Evolutionary conservation across 1,284 basidiomycete species (phyloP).

Genomic region (Trichosporon sp.): DNA sequence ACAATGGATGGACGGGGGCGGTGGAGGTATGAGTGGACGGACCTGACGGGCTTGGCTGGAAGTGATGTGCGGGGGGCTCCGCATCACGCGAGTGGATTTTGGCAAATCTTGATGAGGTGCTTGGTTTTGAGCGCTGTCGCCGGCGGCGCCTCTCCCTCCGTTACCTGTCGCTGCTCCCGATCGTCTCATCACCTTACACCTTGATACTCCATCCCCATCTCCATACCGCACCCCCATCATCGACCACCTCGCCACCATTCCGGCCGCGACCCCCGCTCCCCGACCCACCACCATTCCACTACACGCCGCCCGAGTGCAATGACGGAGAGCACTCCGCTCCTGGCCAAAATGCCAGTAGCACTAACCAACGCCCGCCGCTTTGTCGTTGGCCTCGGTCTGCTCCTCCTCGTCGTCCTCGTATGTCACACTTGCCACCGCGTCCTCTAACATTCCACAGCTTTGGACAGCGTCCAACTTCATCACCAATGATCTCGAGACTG

Average conservation of each 20-base stretch:
- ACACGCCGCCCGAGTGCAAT: conserved; percentile 12
- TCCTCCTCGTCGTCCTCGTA: conserved; percentile 45
- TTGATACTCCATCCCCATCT: conserved; percentile 9
- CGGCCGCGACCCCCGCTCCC: background rate
- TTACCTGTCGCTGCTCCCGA: background rate
- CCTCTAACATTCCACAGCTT: conserved; percentile 35
- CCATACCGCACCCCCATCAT: background rate
- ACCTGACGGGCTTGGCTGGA: background rate
- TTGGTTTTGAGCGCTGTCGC: background rate
- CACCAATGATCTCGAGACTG: conserved; percentile 51
- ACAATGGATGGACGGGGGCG: background rate
- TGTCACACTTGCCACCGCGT: background rate
- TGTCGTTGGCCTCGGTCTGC: conserved; percentile 41
- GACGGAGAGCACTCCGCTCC: conserved; percentile 38
- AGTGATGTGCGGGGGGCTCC: conserved; percentile 1
- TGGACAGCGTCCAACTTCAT: conserved; percentile 55
- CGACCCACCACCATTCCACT: background rate
- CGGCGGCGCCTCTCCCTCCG: background rate
- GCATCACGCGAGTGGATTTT: conserved; percentile 16
- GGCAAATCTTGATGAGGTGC: conserved; percentile 19
- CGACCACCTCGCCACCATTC: conserved; percentile 14
- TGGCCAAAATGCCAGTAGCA: conserved; percentile 35
- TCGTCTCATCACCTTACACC: background rate
- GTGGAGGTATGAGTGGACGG: background rate
- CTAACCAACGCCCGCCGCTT: conserved; percentile 34